phyloP scores from a whole-genome alignment of 305 asterid species.

The Withania somnifera region DNA sequence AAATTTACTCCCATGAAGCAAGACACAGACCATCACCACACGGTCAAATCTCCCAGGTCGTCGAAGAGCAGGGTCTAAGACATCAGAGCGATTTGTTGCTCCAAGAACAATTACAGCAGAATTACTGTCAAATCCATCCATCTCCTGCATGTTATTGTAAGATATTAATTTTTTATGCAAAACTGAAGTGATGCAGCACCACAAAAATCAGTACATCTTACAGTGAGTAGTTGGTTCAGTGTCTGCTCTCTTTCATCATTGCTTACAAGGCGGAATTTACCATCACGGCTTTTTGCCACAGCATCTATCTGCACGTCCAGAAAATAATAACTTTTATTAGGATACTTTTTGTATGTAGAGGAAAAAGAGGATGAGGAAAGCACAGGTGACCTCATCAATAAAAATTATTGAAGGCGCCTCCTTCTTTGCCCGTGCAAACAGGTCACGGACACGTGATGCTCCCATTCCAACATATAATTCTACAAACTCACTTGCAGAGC shows the following conservation, averaged over 20 bases:
- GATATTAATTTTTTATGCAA: not conserved
- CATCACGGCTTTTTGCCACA: conserved; percentile 99
- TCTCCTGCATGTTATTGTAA: conserved; percentile 55
- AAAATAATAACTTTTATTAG: not conserved
- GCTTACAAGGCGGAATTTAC: conserved; percentile 83
- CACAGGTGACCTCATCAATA: conserved; percentile 74
- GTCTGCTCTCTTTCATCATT: conserved; percentile 99
- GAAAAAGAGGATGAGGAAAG: not conserved
- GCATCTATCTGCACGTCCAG: conserved; percentile 86
- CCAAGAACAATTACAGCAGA: conserved; percentile 99
- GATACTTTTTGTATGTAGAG: not conserved
- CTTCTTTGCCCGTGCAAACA: conserved; percentile 95
- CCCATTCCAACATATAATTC: conserved; percentile 99
- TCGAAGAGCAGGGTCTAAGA: conserved; percentile 94
- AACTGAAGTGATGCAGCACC: not conserved
- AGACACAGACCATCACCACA: conserved; percentile 63
- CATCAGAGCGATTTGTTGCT: conserved; percentile 97
- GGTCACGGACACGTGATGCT: conserved; percentile 98
- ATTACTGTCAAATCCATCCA: conserved; percentile 99
- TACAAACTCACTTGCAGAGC: conserved; percentile 98
- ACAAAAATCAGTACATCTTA: conserved; percentile 25
- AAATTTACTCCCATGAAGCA: not conserved
- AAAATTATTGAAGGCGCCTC: conserved; percentile 98
- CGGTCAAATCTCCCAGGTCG: conserved; percentile 99
- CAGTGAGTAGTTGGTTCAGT: conserved; percentile 93